Conservation (phyloP, 257 asterid genomes). For the Solanum tarapatanum region DNA sequence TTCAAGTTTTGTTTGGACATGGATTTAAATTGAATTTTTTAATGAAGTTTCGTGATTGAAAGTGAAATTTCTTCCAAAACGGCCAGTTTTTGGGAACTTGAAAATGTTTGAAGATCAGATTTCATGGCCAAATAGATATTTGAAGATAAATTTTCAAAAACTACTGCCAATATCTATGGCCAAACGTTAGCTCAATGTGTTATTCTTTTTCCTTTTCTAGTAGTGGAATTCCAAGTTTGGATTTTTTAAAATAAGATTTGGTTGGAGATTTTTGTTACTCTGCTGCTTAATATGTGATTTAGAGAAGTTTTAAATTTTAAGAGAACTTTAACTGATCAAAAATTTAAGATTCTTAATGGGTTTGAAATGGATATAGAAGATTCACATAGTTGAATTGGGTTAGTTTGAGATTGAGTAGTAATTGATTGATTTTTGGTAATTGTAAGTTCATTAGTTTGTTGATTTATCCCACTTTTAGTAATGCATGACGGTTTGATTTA, state of each 20-base stretch:
- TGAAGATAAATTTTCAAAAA: background rate
- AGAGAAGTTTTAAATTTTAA: background rate
- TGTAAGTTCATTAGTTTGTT: background rate
- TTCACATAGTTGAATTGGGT: background rate
- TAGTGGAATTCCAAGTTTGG: background rate
- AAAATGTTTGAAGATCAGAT: background rate
- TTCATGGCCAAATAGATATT: background rate
- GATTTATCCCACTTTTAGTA: background rate
- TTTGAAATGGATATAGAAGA: background rate
- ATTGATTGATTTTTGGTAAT: background rate
- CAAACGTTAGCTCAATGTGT: background rate
- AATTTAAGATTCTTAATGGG: background rate
- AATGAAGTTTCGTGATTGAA: background rate
- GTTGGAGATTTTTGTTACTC: background rate
- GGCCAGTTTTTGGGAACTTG: background rate
- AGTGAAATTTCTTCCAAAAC: background rate
- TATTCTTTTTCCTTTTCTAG: background rate
- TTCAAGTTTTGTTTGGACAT: background rate
- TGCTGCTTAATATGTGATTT: background rate
- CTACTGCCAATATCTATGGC: background rate
- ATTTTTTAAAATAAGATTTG: background rate
- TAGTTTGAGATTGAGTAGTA: background rate
- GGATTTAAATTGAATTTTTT: background rate
- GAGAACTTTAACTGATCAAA: background rate
- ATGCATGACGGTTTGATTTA: background rate